Evolutionary conservation across 2,329 filamentous ascomycete genomes (phyloP).

Genomic region (Pezicula neosporulosa): DNA sequence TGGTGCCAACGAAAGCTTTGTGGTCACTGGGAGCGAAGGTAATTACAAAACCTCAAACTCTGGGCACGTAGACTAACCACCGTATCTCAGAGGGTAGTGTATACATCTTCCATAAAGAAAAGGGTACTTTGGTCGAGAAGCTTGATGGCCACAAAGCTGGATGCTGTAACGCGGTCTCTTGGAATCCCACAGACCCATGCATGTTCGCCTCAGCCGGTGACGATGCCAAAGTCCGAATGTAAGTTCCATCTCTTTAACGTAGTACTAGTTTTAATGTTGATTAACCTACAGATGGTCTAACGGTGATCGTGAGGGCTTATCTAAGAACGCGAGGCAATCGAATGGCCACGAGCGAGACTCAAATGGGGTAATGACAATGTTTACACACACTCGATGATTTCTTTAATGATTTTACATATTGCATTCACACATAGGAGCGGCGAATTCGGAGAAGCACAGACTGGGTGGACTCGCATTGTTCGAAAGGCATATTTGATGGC

Average conservation of each 20-base stretch:
- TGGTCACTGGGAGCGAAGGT: slow-evolving; percentile 91
- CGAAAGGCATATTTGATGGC: slow-evolving; percentile 1
- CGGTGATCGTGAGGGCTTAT: slow-evolving; percentile 7
- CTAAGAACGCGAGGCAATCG: slow-evolving; percentile 10
- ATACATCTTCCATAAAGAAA: slow-evolving; percentile 88
- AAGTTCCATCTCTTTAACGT: slow-evolving; percentile 36
- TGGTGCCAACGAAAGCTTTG: slow-evolving; percentile 87
- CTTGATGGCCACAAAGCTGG: slow-evolving; percentile 72
- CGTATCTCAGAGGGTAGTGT: slow-evolving; percentile 55
- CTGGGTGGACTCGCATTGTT: not conserved
- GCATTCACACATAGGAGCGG: slow-evolving; percentile 3
- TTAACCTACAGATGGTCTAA: slow-evolving; percentile 19
- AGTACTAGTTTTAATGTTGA: not conserved
- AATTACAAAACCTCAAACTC: slow-evolving; percentile 23
- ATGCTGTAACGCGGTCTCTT: slow-evolving; percentile 81
- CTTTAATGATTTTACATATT: slow-evolving; percentile 1
- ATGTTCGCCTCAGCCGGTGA: slow-evolving; percentile 93
- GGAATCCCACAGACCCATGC: slow-evolving; percentile 79
- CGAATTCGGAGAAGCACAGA: slow-evolving; percentile 3
- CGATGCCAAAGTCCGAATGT: slow-evolving; percentile 83
- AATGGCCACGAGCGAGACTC: slow-evolving; percentile 13
- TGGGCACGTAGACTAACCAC: slow-evolving; percentile 8
- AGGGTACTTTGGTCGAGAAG: slow-evolving; percentile 70
- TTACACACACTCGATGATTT: not conserved
- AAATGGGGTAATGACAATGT: slow-evolving; percentile 15